Evolutionary conservation across 1,284 basidiomycete species (phyloP).

Genomic region (Flammula alnicola): DNA sequence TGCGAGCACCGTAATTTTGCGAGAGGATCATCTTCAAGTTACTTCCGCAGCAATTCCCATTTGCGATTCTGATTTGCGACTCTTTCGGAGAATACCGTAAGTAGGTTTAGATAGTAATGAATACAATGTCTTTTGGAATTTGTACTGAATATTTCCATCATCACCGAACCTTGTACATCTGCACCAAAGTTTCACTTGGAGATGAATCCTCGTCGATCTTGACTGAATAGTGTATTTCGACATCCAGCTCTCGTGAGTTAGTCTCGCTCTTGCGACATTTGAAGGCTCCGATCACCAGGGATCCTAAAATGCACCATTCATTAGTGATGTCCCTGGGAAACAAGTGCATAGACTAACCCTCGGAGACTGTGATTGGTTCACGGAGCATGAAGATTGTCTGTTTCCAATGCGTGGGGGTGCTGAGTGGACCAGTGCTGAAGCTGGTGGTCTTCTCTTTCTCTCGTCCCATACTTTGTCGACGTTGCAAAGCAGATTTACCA

Average conservation of each 20-base stretch:
- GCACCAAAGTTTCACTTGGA: conserved; percentile 54
- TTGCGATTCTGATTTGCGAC: no score
- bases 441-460: conserved; percentile 65
- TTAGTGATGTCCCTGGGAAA: conserved; percentile 2
- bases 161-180: conserved; percentile 79
- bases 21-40: no score
- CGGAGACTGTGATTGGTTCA: conserved; percentile 74
- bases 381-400: conserved; percentile 91
- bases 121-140: no score
- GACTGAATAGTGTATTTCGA: conserved; percentile 88
- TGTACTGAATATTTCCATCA: no score
- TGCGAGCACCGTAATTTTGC: no score
- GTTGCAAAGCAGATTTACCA: conserved; percentile 56
- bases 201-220: conserved; percentile 39
- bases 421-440: conserved; percentile 91
- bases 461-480: conserved; percentile 51
- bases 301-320: conserved; percentile 50
- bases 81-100: no score
- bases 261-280: conserved; percentile 78
- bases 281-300: conserved; percentile 81
- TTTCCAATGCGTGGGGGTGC: conserved; percentile 97
- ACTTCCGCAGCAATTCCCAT: no score
- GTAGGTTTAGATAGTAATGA: no score
- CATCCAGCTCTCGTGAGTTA: conserved; percentile 90
- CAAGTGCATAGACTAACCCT: conserved; percentile 53